A percentile compares a stretch with the other conserved stretches of the same genome.
phyloP scores from a whole-genome alignment of 441 rosid species.

The Populus hybrid region DNA sequence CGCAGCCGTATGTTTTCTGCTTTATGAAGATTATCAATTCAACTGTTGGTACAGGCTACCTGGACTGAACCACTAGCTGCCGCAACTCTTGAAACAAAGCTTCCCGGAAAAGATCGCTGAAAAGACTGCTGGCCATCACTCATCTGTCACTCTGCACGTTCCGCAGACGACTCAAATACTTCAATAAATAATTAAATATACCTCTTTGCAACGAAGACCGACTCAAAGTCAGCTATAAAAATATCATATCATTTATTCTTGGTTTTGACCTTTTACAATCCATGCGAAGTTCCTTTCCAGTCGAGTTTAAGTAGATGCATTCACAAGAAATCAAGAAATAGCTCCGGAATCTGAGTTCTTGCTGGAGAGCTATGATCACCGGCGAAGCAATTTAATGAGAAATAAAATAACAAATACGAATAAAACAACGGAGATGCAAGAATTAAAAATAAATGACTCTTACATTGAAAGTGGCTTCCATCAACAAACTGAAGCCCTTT shows the following conservation, averaged over 20 bases:
- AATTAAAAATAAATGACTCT: no score
- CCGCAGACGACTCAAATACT: not conserved
- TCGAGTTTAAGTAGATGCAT: not conserved
- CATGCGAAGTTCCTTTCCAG: not conserved
- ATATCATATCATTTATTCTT: no score
- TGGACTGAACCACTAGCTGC: slow-evolving; percentile 38
- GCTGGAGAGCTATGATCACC: no score
- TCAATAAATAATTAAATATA: no score
- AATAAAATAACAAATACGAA: no score
- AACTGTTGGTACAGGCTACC: slow-evolving; percentile 15
- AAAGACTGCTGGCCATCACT: not conserved
- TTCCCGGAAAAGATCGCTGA: not conserved
- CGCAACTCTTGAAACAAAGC: slow-evolving; percentile 39
- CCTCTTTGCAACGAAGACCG: not conserved
- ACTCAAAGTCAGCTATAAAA: not conserved
- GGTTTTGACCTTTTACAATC: no score
- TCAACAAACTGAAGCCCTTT: not conserved
- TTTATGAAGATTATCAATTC: slow-evolving; percentile 6
- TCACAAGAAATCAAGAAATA: no score
- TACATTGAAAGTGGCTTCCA: not conserved
- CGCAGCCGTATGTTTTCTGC: slow-evolving; percentile 1
- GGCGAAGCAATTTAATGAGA: not conserved
- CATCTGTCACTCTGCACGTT: not conserved
- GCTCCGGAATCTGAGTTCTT: no score
- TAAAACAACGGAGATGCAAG: no score